Evolutionary conservation across 2,329 filamentous ascomycete species (phyloP).

Genomic region (Talaromyces pinophilus): DNA sequence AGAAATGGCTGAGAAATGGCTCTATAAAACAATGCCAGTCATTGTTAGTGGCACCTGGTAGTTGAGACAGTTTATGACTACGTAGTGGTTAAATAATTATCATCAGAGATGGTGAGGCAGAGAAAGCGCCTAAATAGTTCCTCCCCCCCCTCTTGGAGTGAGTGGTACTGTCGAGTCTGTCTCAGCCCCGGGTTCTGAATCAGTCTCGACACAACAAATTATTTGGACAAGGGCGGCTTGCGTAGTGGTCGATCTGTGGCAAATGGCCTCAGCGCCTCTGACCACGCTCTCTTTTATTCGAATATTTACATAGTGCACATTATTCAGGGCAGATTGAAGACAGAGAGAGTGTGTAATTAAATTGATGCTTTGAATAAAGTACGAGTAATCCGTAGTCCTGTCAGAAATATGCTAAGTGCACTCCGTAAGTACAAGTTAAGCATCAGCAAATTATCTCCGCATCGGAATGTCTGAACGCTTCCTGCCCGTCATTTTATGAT

Average conservation of each 20-base stretch:
- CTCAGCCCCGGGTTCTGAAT: background rate
- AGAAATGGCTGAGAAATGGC: background rate
- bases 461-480: conserved; percentile 5
- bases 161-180: background rate
- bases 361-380: background rate
- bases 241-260: conserved; percentile 6
- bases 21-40: background rate
- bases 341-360: too few relatives aligned
- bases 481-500: conserved; percentile 6
- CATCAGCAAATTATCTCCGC: conserved; percentile 1
- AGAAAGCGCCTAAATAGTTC: background rate
- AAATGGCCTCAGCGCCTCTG: conserved; percentile 4
- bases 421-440: background rate
- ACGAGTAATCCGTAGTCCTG: background rate
- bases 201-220: conserved; percentile 2
- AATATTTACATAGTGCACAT: background rate
- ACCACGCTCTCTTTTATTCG: background rate
- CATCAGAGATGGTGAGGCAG: background rate
- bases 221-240: background rate
- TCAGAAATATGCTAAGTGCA: background rate
- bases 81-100: too few relatives aligned
- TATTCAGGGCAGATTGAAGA: background rate
- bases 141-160: background rate
- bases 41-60: background rate
- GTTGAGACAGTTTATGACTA: background rate